Percentiles rank a stretch among this genome's conserved stretches.
These are phyloP conservation scores for Colletotrichum brevisporum DNA, from an alignment of 2,329 filamentous ascomycete genomes.

Conservation along the genomic window DNA sequence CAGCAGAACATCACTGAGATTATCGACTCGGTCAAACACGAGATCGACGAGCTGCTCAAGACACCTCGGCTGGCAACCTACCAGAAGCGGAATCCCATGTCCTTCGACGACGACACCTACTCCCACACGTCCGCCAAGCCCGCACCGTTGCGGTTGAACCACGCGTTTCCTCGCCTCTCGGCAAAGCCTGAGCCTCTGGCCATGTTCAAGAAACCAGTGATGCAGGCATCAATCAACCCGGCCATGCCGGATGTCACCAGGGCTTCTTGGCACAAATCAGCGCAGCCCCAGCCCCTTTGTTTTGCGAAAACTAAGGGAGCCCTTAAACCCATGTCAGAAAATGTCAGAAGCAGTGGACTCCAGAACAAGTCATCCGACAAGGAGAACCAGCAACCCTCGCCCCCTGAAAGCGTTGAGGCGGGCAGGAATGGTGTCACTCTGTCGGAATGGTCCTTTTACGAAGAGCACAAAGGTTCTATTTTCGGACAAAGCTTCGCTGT, in stretches of 20 bases:
- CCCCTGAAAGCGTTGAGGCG: not conserved
- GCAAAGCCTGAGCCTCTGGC: not conserved
- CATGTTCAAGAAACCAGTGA: not conserved
- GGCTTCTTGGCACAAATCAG: not conserved
- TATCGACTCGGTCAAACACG: not conserved
- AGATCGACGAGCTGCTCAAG: not conserved
- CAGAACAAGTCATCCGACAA: not conserved
- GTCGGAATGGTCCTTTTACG: too few relatives aligned
- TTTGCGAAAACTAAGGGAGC: not conserved
- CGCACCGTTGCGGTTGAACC: not conserved
- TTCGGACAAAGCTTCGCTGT: not conserved
- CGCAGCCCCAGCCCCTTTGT: not conserved
- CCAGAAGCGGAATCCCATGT: not conserved
- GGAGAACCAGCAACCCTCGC: not conserved
- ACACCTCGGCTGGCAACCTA: not conserved
- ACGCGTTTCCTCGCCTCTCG: not conserved
- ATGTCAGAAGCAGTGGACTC: not conserved
- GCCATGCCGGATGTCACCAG: not conserved
- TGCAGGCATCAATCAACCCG: not conserved
- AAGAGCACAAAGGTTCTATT: too few relatives aligned
- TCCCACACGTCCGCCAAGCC: not conserved
- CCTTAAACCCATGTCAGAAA: not conserved
- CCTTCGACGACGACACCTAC: not conserved
- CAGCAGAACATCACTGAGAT: not conserved
- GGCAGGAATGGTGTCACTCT: too few relatives aligned